These are phyloP conservation scores for Rauvolfia tetraphylla DNA, from an alignment of 257 asterid species.

Conservation along the genomic window DNA sequence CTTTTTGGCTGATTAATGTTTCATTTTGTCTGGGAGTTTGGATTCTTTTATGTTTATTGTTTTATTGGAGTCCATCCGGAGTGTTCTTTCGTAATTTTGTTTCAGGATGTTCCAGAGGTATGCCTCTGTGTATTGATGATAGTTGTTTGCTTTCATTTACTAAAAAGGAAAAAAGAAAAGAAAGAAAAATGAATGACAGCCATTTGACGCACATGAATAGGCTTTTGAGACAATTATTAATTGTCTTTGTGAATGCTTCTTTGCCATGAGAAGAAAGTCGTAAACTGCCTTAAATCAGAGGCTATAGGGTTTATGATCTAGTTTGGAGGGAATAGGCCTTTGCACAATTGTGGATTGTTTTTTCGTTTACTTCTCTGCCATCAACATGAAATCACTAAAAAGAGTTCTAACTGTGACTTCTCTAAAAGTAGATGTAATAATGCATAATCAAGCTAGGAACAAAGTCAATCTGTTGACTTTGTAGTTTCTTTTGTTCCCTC, in stretches of 20 bases:
- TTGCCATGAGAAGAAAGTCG: not conserved
- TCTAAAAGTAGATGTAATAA: not conserved
- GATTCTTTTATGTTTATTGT: too few relatives aligned
- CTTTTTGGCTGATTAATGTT: too few relatives aligned
- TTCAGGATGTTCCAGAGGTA: too few relatives aligned
- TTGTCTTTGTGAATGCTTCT: not conserved
- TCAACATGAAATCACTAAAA: not conserved
- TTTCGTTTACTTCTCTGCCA: not conserved
- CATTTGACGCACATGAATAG: not conserved
- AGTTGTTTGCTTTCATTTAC: too few relatives aligned
- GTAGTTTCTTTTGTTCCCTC: not conserved
- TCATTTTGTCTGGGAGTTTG: too few relatives aligned
- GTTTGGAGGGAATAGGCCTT: not conserved
- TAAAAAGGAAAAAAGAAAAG: not conserved
- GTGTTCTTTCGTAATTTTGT: too few relatives aligned
- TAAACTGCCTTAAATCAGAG: not conserved
- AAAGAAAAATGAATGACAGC: constrained; percentile 4
- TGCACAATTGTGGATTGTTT: not conserved
- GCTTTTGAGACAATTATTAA: not conserved
- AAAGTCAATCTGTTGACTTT: not conserved
- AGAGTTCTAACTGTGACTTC: not conserved
- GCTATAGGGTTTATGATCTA: not conserved
- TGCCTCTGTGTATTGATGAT: too few relatives aligned
- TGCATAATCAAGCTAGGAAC: not conserved
- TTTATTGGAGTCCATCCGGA: too few relatives aligned